phyloP scores from a whole-genome alignment of 2,329 filamentous ascomycete genomes.

The Emmonsiellopsis sp. region DNA sequence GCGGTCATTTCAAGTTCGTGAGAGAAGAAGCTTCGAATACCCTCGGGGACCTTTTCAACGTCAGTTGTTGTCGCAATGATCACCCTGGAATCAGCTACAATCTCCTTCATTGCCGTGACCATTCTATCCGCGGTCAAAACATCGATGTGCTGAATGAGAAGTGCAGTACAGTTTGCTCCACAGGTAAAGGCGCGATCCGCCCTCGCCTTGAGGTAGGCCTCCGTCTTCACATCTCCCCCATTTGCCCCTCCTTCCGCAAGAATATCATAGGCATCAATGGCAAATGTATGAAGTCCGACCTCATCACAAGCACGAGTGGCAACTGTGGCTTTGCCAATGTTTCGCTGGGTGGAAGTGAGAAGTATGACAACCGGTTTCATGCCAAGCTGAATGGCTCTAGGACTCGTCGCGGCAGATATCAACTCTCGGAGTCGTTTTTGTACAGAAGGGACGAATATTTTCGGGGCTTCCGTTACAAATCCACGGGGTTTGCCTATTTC shows the following conservation, averaged over 20 bases:
- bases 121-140: conserved; percentile 87
- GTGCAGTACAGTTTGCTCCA: conserved; percentile 69
- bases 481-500: conserved; percentile 27
- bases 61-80: conserved; percentile 92
- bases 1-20: conserved; percentile 92
- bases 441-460: conserved; percentile 43
- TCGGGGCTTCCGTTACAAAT: conserved; percentile 28
- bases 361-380: conserved; percentile 84
- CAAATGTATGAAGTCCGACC: conserved; percentile 80
- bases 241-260: conserved; percentile 82
- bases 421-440: conserved; percentile 71
- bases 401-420: conserved; percentile 79
- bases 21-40: conserved; percentile 81
- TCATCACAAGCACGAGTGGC: conserved; percentile 72
- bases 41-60: conserved; percentile 86
- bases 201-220: conserved; percentile 77
- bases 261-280: conserved; percentile 87
- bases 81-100: conserved; percentile 69
- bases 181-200: conserved; percentile 85
- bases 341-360: conserved; percentile 81
- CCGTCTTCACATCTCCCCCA: conserved; percentile 86
- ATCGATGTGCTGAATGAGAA: conserved; percentile 86
- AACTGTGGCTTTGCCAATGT: conserved; percentile 82
- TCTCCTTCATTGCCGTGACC: conserved; percentile 71
- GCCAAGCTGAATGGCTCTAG: conserved; percentile 73